Base-by-base conservation (phyloP, 805 yeast genomes). In the Candida alai region DNA sequence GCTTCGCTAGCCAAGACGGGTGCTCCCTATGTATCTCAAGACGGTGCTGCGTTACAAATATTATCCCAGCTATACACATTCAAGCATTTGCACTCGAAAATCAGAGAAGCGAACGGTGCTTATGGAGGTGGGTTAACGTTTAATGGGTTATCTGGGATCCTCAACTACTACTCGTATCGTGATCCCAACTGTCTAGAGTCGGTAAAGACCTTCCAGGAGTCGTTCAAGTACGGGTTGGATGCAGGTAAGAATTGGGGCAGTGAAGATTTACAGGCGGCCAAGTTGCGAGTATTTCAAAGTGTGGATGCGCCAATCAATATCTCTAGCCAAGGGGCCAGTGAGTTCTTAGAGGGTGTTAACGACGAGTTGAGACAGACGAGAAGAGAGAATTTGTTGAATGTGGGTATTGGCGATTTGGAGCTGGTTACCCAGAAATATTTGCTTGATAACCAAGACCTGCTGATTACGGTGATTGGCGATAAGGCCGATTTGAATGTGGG, bases 41-140 rank as follows among this genome's bases (percentile, higher is more conserved):
- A 90, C 44, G 88, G 95, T 23, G 95, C 97, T 0, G 69, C 87
- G 1, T 69, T 93, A 28, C 95, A 86, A 57, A 76, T 93, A 0
- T 66, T 93, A 30, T 73, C 96, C 1, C 89, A 83, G 46, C 56
- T 93, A 38, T 57, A 88, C 45, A 81, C 95, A 0, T 89, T 82
- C 60, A 85, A 84, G 51, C 76, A 84, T 45, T 64, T 93, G 31
- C 98, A 93, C 57, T 75, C 86, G 9, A 95, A 88, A 43, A 78
- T 93, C 24, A 75, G 98, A 45, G 98, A 93, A 53, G 78, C 90
- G 50, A 96, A 96, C 37, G 98, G 98, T 39, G 98, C 98, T 0
- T 93, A 93, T 53, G 98, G 98, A 6, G 97, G 96, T 5, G 98
- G 98, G 4, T 84, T 95, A 4, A 62, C 74, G 6, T 93, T 80